Evolutionary conservation across 306 rosid genomes (phyloP).

Genomic region (Sicyos edulis): DNA sequence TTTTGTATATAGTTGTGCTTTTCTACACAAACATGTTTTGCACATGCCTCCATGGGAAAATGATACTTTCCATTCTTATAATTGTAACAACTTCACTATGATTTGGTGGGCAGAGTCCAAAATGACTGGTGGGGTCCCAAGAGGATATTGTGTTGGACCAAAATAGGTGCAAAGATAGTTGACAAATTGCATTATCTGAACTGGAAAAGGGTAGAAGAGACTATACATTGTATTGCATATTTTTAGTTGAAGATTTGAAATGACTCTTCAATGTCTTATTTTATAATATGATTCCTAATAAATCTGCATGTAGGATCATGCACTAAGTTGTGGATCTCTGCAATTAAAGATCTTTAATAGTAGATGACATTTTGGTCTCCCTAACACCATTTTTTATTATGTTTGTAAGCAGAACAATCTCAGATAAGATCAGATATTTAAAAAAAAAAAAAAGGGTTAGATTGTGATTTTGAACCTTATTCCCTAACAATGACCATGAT

Average conservation of each 20-base stretch:
- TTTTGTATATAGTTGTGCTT: constrained; percentile 8
- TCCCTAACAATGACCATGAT: constrained; percentile 17
- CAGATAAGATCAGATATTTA: too few relatives aligned
- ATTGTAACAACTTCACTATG: constrained; percentile 22
- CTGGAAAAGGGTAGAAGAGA: constrained; percentile 18
- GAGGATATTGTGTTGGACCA: constrained; percentile 25
- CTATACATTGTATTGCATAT: constrained; percentile 12
- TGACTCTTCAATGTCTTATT: constrained; percentile 19
- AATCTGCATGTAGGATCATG: constrained; percentile 9
- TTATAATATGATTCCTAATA: constrained; percentile 3
- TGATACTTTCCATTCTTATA: constrained; percentile 27
- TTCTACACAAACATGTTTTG: constrained; percentile 31
- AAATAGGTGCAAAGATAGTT: constrained; percentile 27
- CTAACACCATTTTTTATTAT: constrained; percentile 9
- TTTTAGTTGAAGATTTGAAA: constrained; percentile 1
- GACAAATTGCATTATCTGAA: constrained; percentile 20
- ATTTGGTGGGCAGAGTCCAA: constrained; percentile 26
- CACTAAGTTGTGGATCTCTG: constrained; percentile 7
- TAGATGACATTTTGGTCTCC: constrained; percentile 15
- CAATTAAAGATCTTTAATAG: not conserved
- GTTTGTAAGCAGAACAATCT: too few relatives aligned
- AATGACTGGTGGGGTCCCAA: constrained; percentile 28
- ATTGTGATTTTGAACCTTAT: constrained; percentile 1
- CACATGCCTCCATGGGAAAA: constrained; percentile 32
- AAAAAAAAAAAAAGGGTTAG: not conserved